A percentile compares a stretch with the other conserved stretches of the same genome.
Evolutionary conservation across 495 filamentous ascomycete genomes (phyloP).

Genomic region (Aspergillus sparsus): DNA sequence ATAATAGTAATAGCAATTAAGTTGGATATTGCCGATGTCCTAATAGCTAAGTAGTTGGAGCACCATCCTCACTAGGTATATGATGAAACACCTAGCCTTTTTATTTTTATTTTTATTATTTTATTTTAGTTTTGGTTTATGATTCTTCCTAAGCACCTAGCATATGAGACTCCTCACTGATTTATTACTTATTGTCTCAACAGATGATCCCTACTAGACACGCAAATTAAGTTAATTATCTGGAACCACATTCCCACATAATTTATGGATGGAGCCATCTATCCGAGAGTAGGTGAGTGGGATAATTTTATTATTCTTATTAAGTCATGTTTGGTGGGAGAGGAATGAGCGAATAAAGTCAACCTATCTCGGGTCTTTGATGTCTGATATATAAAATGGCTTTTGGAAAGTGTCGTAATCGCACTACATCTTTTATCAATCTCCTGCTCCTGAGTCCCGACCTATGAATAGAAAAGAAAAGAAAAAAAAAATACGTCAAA

Average conservation of each 20-base stretch:
- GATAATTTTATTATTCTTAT: neutral
- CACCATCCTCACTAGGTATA: slow-evolving; percentile 7
- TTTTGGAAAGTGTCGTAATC: neutral
- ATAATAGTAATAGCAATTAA: neutral
- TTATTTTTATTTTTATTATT: slow-evolving; percentile 2
- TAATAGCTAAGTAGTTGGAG: neutral
- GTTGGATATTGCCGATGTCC: neutral
- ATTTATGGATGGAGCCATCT: neutral
- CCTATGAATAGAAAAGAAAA: slow-evolving; percentile 1
- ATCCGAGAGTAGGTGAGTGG: neutral
- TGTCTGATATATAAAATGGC: neutral
- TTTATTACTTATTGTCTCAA: neutral
- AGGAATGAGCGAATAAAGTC: neutral
- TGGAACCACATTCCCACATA: slow-evolving; percentile 1
- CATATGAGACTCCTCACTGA: slow-evolving; percentile 8
- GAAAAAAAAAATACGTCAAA: neutral
- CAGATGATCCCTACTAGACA: neutral
- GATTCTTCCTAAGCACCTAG: neutral
- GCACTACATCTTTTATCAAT: neutral
- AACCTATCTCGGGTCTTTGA: neutral
- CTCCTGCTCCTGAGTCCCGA: neutral
- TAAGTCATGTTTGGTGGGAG: neutral
- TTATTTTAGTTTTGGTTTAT: slow-evolving; percentile 1
- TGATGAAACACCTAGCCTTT: slow-evolving; percentile 14
- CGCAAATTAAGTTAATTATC: slow-evolving; percentile 3